These are phyloP conservation scores for Tolypocladium paradoxum DNA, from an alignment of 2,329 filamentous ascomycete species.

Conservation along the genomic window DNA sequence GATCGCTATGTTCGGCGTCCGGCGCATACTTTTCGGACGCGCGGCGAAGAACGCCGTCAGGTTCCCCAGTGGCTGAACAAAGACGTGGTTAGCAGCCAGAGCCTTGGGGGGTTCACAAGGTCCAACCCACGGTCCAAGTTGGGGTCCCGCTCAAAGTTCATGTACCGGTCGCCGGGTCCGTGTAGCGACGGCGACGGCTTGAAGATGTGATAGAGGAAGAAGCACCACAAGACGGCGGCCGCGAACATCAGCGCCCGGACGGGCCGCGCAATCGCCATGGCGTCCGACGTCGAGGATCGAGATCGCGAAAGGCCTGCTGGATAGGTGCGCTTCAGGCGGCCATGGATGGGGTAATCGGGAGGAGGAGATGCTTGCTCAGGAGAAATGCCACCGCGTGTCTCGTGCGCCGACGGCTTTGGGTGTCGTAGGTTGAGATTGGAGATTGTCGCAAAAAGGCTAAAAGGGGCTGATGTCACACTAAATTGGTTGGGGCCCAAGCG, in stretches of 20 bases:
- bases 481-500: neutral
- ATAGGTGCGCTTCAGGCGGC: neutral
- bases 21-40: conserved; percentile 68
- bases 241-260: conserved; percentile 68
- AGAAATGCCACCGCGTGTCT: neutral
- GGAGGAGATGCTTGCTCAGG: neutral
- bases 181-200: conserved; percentile 40
- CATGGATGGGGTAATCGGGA: conserved; percentile 1
- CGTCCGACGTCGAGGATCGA: conserved; percentile 15
- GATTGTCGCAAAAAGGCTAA: neutral
- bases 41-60: conserved; percentile 63
- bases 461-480: neutral
- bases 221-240: conserved; percentile 63
- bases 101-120: conserved; percentile 1
- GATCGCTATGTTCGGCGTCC: conserved; percentile 62
- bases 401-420: neutral
- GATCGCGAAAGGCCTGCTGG: neutral
- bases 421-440: neutral
- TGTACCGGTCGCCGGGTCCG: conserved; percentile 29
- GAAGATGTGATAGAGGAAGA: conserved; percentile 68
- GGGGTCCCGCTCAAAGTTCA: conserved; percentile 65
- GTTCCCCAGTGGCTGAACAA: conserved; percentile 65
- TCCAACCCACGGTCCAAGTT: conserved; percentile 66
- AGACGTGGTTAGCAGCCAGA: conserved; percentile 9
- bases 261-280: conserved; percentile 77